phyloP scores from a whole-genome alignment of 345 rosid species.

The Erucastrum elatum region DNA sequence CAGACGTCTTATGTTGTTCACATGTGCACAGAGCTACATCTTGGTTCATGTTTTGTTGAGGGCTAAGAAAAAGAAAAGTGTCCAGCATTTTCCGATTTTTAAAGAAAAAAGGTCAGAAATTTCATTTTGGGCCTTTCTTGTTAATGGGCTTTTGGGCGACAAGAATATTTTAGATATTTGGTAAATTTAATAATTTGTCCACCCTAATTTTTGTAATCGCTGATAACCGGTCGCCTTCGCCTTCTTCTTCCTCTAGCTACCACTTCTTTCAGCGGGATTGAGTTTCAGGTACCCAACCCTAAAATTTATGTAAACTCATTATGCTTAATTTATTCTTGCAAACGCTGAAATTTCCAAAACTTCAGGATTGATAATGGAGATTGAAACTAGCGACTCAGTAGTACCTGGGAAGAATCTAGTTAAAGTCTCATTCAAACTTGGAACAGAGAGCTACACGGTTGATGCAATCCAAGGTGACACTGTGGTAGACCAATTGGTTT shows the following conservation, averaged over 20 bases:
- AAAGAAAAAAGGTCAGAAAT: too few species aligned
- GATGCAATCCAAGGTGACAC: constrained; percentile 45
- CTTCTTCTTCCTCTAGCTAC: not conserved
- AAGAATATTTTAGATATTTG: not conserved
- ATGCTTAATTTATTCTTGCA: not conserved
- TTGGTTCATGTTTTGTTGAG: too few species aligned
- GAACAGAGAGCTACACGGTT: constrained; percentile 58
- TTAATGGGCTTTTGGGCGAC: not conserved
- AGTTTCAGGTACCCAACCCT: not conserved
- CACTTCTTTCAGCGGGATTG: not conserved
- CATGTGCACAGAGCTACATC: too few species aligned
- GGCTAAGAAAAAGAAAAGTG: too few species aligned
- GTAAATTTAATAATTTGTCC: not conserved
- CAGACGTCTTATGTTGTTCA: too few species aligned
- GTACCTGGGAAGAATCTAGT: constrained; percentile 39
- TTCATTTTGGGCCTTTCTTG: too few species aligned
- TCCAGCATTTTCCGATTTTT: too few species aligned
- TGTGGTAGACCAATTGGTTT: constrained; percentile 64
- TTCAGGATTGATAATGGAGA: constrained; percentile 50
- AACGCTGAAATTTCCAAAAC: not conserved
- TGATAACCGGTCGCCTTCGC: not conserved
- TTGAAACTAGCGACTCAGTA: constrained; percentile 32
- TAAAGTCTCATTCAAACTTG: constrained; percentile 59
- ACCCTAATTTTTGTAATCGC: not conserved
- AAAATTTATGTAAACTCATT: not conserved